Evolutionary conservation across 257 asterid species (phyloP).

Genomic region (Mentha longifolia): DNA sequence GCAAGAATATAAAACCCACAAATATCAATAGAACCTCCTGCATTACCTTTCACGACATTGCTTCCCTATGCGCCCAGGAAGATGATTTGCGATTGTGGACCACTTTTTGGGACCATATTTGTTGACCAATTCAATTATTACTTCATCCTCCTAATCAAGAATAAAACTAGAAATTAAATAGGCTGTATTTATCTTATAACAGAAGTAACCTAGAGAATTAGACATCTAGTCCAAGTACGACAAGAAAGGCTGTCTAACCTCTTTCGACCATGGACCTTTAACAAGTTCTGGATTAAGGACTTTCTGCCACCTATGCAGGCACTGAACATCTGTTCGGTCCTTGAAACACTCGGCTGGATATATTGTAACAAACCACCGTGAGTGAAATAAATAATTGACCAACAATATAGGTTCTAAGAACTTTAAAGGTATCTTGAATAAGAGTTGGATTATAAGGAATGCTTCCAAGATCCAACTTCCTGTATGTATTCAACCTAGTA

Average conservation of each 20-base stretch:
- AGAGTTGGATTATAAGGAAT: constrained; percentile 10
- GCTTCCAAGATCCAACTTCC: constrained; percentile 2
- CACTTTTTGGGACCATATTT: constrained; percentile 95
- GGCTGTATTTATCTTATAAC: constrained; percentile 14
- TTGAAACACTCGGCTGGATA: constrained; percentile 87
- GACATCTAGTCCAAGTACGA: constrained; percentile 27
- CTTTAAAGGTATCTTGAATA: not conserved
- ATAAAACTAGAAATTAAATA: constrained; percentile 27
- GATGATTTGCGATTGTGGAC: constrained; percentile 95
- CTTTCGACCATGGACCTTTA: constrained; percentile 99
- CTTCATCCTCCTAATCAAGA: constrained; percentile 83
- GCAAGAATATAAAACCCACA: constrained; percentile 12
- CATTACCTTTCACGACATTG: constrained; percentile 95
- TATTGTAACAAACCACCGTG: constrained; percentile 25
- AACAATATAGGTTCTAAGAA: constrained; percentile 7
- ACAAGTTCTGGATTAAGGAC: constrained; percentile 99
- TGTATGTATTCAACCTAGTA: constrained; percentile 7
- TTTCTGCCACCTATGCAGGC: constrained; percentile 99
- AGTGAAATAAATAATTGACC: constrained; percentile 11
- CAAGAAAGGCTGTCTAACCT: constrained; percentile 55
- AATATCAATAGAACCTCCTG: constrained; percentile 26
- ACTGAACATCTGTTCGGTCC: constrained; percentile 97
- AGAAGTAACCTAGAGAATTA: constrained; percentile 15
- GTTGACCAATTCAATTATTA: constrained; percentile 73
- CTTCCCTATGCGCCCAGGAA: constrained; percentile 98